These are phyloP conservation scores for Neurospora sp. DNA, from an alignment of 495 filamentous ascomycete genomes.

Conservation along the genomic window DNA sequence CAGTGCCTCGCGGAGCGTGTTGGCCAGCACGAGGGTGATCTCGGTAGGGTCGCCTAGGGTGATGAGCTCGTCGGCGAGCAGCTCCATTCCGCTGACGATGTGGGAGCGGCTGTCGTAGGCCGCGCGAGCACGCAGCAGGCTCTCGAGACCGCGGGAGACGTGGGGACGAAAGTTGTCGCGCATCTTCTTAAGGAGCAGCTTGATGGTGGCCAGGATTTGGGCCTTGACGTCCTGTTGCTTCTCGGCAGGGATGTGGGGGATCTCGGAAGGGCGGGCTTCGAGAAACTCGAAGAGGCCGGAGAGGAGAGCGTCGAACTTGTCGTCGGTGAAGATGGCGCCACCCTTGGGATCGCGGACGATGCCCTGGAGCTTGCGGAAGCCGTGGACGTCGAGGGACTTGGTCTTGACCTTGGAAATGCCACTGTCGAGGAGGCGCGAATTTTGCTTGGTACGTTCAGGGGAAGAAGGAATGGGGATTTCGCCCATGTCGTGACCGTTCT, in stretches of 20 bases:
- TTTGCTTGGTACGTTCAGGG: conserved; percentile 43
- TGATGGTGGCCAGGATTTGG: conserved; percentile 72
- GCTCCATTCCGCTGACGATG: conserved; percentile 44
- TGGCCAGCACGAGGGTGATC: conserved; percentile 36
- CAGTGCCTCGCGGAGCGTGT: conserved; percentile 23
- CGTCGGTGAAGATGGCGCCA: conserved; percentile 36
- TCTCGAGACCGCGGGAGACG: conserved; percentile 53
- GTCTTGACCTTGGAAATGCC: conserved; percentile 65
- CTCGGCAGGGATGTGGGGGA: conserved; percentile 31
- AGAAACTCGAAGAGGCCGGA: conserved; percentile 66
- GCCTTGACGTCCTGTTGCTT: conserved; percentile 69
- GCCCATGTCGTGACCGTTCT: conserved; percentile 6
- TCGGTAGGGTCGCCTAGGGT: conserved; percentile 40
- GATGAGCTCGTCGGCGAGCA: conserved; percentile 43
- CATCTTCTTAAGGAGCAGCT: conserved; percentile 61
- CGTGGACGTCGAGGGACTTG: conserved; percentile 69
- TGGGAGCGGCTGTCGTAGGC: conserved; percentile 45
- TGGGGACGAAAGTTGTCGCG: conserved; percentile 53
- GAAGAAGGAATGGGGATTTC: conserved; percentile 17
- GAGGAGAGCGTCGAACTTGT: conserved; percentile 66
- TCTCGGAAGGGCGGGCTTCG: conserved; percentile 36
- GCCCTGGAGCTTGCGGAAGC: conserved; percentile 78
- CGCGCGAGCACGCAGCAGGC: conserved; percentile 57
- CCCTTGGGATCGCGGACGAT: conserved; percentile 60
- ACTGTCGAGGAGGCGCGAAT: conserved; percentile 55